phyloP scores from a whole-genome alignment of 2,329 filamentous ascomycete genomes.

The Monilinia polystroma region DNA sequence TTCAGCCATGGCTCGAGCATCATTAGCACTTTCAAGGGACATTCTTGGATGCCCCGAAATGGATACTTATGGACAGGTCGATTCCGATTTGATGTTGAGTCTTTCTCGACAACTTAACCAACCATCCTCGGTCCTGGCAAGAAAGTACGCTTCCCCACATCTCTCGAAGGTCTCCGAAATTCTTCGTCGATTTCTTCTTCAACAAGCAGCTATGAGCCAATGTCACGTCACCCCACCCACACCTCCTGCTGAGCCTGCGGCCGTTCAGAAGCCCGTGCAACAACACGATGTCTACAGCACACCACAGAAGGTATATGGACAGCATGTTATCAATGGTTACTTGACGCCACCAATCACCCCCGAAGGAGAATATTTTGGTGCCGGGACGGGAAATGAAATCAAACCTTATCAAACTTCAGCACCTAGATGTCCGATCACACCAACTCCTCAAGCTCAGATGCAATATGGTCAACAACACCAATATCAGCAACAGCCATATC shows the following conservation, averaged over 20 bases:
- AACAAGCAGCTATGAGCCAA: conserved; percentile 56
- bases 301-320: conserved; percentile 71
- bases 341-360: conserved; percentile 85
- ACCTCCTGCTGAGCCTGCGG: conserved; percentile 52
- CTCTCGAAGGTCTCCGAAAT: conserved; percentile 63
- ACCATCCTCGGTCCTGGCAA: conserved; percentile 64
- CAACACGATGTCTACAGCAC: conserved; percentile 63
- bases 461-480: conserved; percentile 45
- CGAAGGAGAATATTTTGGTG: conserved; percentile 58
- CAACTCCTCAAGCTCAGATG: conserved; percentile 53
- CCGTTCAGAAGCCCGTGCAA: conserved; percentile 47
- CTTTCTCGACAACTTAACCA: conserved; percentile 59
- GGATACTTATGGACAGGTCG: conserved; percentile 66
- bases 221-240: conserved; percentile 60
- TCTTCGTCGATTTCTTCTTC: conserved; percentile 65
- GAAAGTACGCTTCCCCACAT: conserved; percentile 67
- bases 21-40: conserved; percentile 80
- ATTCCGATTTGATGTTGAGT: conserved; percentile 61
- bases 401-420: conserved; percentile 34
- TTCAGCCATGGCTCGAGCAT: conserved; percentile 85
- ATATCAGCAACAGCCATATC: conserved; percentile 46
- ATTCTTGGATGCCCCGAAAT: conserved; percentile 79
- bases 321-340: conserved; percentile 66
- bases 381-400: conserved; percentile 30
- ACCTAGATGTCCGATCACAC: conserved; percentile 59